phyloP scores from a whole-genome alignment of 192 early-diverging fungal genomes.

The Coemansia pectinata region DNA sequence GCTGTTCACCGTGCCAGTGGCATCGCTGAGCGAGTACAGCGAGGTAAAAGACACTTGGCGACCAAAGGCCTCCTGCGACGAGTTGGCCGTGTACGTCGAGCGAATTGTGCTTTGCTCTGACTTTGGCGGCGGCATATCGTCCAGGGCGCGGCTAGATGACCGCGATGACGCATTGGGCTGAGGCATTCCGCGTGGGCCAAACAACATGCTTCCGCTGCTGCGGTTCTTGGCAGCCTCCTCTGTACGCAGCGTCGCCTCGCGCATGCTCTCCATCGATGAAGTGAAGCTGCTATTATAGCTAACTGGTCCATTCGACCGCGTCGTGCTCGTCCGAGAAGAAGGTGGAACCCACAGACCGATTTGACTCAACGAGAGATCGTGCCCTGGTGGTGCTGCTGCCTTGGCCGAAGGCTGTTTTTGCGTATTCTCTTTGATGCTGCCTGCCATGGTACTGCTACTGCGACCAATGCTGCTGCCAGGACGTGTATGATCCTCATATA shows the following conservation, averaged over 20 bases:
- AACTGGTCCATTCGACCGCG: background rate
- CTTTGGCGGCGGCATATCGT: slow-evolving; percentile 12
- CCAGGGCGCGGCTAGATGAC: slow-evolving; percentile 28
- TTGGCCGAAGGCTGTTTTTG: slow-evolving; percentile 8
- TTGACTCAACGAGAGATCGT: slow-evolving; percentile 29
- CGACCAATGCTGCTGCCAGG: slow-evolving; percentile 28
- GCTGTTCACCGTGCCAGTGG: slow-evolving; percentile 13
- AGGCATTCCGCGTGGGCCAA: slow-evolving; percentile 56
- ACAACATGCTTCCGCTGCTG: slow-evolving; percentile 50
- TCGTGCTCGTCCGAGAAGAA: slow-evolving; percentile 11
- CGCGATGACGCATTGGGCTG: slow-evolving; percentile 13
- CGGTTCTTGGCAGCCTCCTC: slow-evolving; percentile 28
- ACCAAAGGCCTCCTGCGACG: slow-evolving; percentile 15
- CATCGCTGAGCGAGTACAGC: slow-evolving; percentile 45
- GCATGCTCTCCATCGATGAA: slow-evolving; percentile 55
- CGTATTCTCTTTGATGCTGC: background rate
- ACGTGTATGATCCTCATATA: slow-evolving; percentile 51
- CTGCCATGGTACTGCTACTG: slow-evolving; percentile 18
- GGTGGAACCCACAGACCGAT: slow-evolving; percentile 35
- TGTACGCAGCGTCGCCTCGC: slow-evolving; percentile 35
- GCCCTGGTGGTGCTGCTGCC: background rate
- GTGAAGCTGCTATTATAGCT: slow-evolving; percentile 36
- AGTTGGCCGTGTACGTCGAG: slow-evolving; percentile 14
- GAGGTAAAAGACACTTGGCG: slow-evolving; percentile 34
- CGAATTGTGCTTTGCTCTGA: slow-evolving; percentile 25